Conservation (phyloP, 305 asterid genomes). For the Fraxinus dipetala region DNA sequence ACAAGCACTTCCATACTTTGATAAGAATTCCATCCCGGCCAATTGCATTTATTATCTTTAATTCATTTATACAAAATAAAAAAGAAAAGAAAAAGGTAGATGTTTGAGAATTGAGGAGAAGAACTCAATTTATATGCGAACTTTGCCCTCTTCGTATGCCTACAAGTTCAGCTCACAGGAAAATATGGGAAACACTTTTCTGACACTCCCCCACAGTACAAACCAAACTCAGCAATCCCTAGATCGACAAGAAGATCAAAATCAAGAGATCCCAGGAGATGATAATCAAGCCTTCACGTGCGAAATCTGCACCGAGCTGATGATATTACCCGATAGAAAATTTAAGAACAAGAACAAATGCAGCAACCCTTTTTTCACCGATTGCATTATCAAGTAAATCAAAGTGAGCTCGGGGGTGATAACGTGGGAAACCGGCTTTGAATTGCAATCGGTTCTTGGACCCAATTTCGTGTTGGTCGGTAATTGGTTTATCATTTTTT, state of each 20-base stretch:
- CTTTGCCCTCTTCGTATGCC: not conserved
- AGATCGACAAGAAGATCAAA: not conserved
- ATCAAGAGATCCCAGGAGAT: slow-evolving; percentile 3
- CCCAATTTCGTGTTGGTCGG: slow-evolving; percentile 41
- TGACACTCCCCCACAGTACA: not conserved
- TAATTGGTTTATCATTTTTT: slow-evolving; percentile 42
- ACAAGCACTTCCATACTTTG: not conserved
- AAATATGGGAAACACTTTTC: not conserved
- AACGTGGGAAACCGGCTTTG: slow-evolving; percentile 42
- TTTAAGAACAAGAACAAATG: slow-evolving; percentile 31
- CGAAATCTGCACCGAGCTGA: slow-evolving; percentile 70
- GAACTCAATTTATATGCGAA: not conserved
- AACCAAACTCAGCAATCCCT: not conserved
- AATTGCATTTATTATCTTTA: not conserved
- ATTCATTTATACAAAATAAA: not conserved
- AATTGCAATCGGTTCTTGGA: slow-evolving; percentile 50
- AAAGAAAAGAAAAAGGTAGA: not conserved
- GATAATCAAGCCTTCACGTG: slow-evolving; percentile 43
- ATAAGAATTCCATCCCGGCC: not conserved
- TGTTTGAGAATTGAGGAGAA: not conserved
- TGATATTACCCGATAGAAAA: slow-evolving; percentile 8
- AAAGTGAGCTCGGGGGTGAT: slow-evolving; percentile 53
- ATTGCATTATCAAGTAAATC: slow-evolving; percentile 65
- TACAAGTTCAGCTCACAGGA: not conserved
- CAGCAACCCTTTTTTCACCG: slow-evolving; percentile 62